Base-by-base conservation (phyloP, 306 rosid species). In the Prosopis cineraria region DNA sequence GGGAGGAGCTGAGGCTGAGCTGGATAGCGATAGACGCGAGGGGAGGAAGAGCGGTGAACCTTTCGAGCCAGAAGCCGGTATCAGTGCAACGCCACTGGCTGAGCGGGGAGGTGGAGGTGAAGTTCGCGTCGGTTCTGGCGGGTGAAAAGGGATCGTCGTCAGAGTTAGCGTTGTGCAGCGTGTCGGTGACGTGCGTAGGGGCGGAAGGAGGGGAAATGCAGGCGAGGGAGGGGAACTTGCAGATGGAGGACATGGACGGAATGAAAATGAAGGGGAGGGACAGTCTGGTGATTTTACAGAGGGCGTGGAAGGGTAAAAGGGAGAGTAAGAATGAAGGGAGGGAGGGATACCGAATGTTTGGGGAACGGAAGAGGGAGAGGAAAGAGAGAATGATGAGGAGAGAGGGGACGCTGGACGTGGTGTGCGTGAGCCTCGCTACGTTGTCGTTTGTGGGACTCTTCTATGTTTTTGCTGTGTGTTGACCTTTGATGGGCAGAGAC, bases 161-260 rank as follows among this genome's bases (percentile, higher is more conserved):
- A 78, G 96, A 85, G 86, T 67, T 40, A 29, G 89, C 79, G 41
- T 78, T 82, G 88, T 87, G 88, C 36, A 77, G 86, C 47, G 74
- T 53, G 44, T 62, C 69, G 80, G 89, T 91, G 45, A 86, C 86
- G 73, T 88, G 82, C 74, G 80, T 86, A 1, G 91, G 77, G 27
- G 74, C 76, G 39, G 86, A 74, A 56, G 88, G 83, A 39, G 83
- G 78, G 78, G 85, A 60, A 12, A 31, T 89, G 78, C 80, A 81
- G 30, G 86, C 90, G 78, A 90, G 90, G 82, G 98, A 91, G 79
- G 86, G 79, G 68, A 84, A 90, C 36, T 40, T 93, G 82, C 80
- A 82, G 79, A 83, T 85, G 83, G 95, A 91, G 88, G 92, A 91
- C 82, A 64, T 91, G 96, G 98, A 93, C 0, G 97, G 93, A 16